Evolutionary conservation across 2,329 filamentous ascomycete genomes (phyloP).

Genomic region (Bipolaris zeicola): DNA sequence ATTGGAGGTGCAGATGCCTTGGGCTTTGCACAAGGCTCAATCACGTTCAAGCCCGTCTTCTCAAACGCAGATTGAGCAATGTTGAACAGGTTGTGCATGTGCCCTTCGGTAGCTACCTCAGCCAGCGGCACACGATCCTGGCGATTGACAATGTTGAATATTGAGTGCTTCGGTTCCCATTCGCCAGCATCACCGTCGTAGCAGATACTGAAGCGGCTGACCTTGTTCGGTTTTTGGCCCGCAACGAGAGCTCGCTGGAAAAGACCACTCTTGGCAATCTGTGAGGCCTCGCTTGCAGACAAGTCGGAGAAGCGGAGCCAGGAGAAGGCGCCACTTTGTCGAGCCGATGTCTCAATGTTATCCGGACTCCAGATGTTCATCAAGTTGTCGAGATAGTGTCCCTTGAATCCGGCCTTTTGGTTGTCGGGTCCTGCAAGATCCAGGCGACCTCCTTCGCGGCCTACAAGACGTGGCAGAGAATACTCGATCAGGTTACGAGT

Average conservation of each 20-base stretch:
- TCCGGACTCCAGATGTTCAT: constrained; percentile 91
- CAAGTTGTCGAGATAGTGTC: constrained; percentile 75
- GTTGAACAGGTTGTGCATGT: constrained; percentile 77
- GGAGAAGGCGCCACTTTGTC: constrained; percentile 73
- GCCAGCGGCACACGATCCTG: constrained; percentile 69
- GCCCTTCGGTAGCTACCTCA: constrained; percentile 72
- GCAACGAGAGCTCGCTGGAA: constrained; percentile 75
- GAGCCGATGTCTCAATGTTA: constrained; percentile 69
- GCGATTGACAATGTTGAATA: constrained; percentile 80
- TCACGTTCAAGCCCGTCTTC: constrained; percentile 72
- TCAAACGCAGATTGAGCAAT: constrained; percentile 70
- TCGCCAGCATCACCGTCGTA: constrained; percentile 70
- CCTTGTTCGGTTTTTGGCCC: constrained; percentile 57
- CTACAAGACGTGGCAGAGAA: constrained; percentile 79
- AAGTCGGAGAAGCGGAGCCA: constrained; percentile 87
- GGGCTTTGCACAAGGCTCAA: constrained; percentile 83
- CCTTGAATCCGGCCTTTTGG: constrained; percentile 75
- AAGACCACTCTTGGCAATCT: constrained; percentile 70
- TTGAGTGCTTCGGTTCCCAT: constrained; percentile 73
- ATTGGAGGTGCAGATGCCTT: constrained; percentile 84
- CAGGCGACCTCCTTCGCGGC: constrained; percentile 77
- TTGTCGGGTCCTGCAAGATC: constrained; percentile 76
- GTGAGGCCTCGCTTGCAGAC: constrained; percentile 74
- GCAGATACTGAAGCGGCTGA: constrained; percentile 68
- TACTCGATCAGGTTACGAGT: constrained; percentile 86